Evolutionary conservation across 352 stramenopile species (phyloP), one percentile per base, ranked within the genome.

Genomic region (Pythium myriotylum): DNA sequence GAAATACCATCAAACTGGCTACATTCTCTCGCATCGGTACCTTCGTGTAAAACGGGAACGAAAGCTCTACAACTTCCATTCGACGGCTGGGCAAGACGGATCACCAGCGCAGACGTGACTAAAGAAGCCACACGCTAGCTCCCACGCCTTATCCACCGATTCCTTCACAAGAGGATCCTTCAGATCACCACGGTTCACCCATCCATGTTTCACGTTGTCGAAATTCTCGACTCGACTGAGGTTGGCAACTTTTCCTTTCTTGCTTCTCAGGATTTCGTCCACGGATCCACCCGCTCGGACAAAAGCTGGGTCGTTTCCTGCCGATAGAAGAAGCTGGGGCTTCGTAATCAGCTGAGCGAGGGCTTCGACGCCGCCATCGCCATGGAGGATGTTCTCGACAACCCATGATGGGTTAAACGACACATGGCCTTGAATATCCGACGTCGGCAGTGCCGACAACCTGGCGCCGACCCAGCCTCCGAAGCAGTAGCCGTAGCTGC

Each of bases 171-270:
- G 4, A 63, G 33, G 57, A 85, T 63, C 19, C 4, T 70, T 57
- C 13, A 86, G 10, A 41, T 84, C 68, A 16, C 73, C 73, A 56
- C 76, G 68, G 66, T 80, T 77, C 37, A 85, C 75, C 75, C 75
- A 89, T 35, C 73, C 69, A 43, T 86, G 73, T n/a, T 72, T 54
- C n/a, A 84, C 64, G n/a, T 73, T 45, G 6, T 57, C 52, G 62
- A 81, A 86, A 53, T 81, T 64, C 13, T 73, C 37, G 29, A 35
- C 10, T 5, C 29, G 29, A 10, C 29, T 35, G 29, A 35, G 29
- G 29, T 10, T 35, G 29, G 5, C 29, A 10, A 35, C 29, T 10
- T 35, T 35, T 10, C 29, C 29, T 10, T 5, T 5, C 29, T 35
- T 35, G 29, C 5, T 35, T 10, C 10, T 35, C 29, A 35, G 29